A percentile compares a stretch with the other conserved stretches of the same genome.
Conservation (phyloP, 495 filamentous ascomycete species). For the Neohortaea acidophila region DNA sequence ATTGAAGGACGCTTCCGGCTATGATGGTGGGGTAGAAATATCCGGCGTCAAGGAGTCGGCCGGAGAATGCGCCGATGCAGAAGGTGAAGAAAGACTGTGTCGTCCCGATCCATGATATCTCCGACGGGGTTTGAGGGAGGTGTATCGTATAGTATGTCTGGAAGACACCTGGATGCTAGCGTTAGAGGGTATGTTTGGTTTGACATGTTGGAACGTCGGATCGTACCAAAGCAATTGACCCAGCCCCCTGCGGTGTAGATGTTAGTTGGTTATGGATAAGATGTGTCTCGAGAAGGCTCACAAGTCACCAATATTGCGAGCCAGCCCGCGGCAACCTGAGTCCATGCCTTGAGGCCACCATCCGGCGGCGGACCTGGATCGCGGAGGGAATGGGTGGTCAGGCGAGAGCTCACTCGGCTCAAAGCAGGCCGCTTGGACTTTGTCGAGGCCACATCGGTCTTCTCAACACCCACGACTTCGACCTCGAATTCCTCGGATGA, state of each 20-base stretch:
- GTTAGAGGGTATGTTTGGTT: background rate
- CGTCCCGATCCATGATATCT: constrained; percentile 44
- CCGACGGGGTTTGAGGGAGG: constrained; percentile 28
- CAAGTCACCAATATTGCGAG: too few relatives aligned
- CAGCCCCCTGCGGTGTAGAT: constrained; percentile 65
- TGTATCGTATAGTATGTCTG: constrained; percentile 56
- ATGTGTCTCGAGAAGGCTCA: too few relatives aligned
- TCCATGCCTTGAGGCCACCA: constrained; percentile 51
- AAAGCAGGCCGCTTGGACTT: too few relatives aligned
- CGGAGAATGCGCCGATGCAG: constrained; percentile 31
- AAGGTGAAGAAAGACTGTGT: constrained; percentile 41
- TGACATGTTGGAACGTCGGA: background rate
- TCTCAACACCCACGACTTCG: too few relatives aligned
- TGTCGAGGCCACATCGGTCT: too few relatives aligned
- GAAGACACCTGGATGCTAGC: constrained; percentile 48
- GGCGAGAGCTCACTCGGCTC: constrained; percentile 1
- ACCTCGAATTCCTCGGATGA: too few relatives aligned
- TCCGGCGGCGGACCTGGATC: constrained; percentile 47
- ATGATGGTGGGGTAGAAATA: constrained; percentile 29
- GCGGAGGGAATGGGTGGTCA: constrained; percentile 10
- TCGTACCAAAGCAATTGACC: constrained; percentile 50
- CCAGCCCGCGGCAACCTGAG: constrained; percentile 48
- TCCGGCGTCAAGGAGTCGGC: constrained; percentile 23
- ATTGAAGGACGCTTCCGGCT: constrained; percentile 40
- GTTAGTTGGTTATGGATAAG: too few relatives aligned